phyloP scores from a whole-genome alignment of 108 stramenopile genomes.

The Nitzschia sp. region DNA sequence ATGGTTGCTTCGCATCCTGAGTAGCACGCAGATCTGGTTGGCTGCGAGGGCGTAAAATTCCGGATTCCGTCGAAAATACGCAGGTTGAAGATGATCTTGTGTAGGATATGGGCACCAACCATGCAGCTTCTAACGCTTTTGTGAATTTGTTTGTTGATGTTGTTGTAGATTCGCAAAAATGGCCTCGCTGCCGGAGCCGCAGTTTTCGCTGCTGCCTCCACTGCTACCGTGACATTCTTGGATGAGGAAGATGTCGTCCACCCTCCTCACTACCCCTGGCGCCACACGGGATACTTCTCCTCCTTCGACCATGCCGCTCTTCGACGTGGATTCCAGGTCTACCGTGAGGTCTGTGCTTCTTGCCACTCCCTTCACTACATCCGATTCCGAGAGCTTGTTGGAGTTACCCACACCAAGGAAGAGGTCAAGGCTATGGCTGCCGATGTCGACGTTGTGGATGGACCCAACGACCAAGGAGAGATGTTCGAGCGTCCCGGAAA shows the following conservation, averaged over 20 bases:
- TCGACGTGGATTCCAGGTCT: constrained; percentile 99
- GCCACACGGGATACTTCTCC: constrained; percentile 74
- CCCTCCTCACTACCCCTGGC: constrained; percentile 73
- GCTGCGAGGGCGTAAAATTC: neutral
- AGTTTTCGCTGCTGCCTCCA: constrained; percentile 24
- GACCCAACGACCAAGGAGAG: constrained; percentile 97
- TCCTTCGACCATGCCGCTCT: constrained; percentile 88
- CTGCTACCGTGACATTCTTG: constrained; percentile 45
- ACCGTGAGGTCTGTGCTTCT: constrained; percentile 97
- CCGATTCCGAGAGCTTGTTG: constrained; percentile 97
- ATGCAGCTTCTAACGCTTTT: neutral
- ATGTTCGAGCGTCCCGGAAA: constrained; percentile 99
- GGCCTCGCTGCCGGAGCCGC: constrained; percentile 37
- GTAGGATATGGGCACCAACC: neutral
- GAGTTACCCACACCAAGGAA: constrained; percentile 92
- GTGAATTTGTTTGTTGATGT: neutral
- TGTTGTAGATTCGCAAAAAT: constrained; percentile 21
- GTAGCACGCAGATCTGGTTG: neutral
- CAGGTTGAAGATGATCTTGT: neutral
- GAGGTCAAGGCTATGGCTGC: constrained; percentile 90
- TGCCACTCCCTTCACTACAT: constrained; percentile 92
- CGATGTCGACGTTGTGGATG: constrained; percentile 94
- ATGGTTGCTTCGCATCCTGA: too few relatives aligned
- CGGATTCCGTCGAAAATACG: constrained; percentile 6
- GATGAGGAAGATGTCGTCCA: constrained; percentile 74